Evolutionary conservation across 768 basidiomycete genomes (phyloP).

Genomic region (Lentinula aciculospora): DNA sequence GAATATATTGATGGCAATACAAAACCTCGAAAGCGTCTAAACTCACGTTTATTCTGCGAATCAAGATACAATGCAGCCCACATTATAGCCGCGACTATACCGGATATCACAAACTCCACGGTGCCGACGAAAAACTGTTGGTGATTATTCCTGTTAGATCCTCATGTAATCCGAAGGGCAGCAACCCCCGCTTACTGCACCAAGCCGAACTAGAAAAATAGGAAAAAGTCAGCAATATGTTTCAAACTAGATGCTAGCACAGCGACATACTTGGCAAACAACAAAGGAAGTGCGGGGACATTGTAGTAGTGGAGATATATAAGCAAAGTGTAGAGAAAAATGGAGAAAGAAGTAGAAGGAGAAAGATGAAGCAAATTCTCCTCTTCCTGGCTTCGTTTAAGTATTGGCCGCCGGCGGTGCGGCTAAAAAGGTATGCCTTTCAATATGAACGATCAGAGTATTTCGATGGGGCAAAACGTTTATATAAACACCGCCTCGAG

Average conservation of each 20-base stretch:
- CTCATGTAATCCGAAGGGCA: background rate
- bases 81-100: background rate
- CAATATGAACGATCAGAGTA: background rate
- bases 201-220: background rate
- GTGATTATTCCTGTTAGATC: background rate
- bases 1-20: background rate
- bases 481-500: background rate
- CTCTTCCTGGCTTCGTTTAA: background rate
- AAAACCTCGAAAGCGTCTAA: background rate
- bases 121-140: background rate
- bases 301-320: background rate
- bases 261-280: background rate
- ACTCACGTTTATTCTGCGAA: background rate
- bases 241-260: background rate
- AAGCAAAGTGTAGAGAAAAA: background rate
- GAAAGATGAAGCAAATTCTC: background rate
- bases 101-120: background rate
- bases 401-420: background rate
- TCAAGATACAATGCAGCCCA: background rate
- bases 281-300: slow-evolving; percentile 6
- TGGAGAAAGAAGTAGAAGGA: background rate
- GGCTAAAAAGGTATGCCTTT: background rate
- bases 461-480: background rate
- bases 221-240: background rate
- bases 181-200: background rate